Conservation (phyloP, 805 yeast genomes). For the Blastobotrys muscicola region DNA sequence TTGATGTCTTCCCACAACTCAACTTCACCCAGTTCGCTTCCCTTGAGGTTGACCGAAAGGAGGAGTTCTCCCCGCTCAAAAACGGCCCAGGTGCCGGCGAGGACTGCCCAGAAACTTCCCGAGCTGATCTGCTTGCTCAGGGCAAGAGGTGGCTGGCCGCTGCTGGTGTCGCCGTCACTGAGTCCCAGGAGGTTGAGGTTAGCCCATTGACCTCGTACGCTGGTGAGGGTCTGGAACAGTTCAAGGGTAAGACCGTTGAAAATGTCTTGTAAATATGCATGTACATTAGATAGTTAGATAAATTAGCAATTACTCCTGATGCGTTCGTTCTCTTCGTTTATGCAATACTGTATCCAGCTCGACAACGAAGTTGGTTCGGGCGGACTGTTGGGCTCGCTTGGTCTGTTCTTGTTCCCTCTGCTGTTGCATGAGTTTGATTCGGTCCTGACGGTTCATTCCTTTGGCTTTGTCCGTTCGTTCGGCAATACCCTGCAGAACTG, state of each 20-base stretch:
- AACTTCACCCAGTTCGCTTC: constrained; percentile 70
- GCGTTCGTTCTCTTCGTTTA: no score
- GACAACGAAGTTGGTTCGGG: constrained; percentile 15
- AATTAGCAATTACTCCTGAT: background rate
- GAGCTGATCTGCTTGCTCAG: constrained; percentile 50
- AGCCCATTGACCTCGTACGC: constrained; percentile 63
- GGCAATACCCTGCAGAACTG: constrained; percentile 20
- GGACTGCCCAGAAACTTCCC: constrained; percentile 81
- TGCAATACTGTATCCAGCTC: constrained; percentile 19
- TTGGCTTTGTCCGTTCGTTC: constrained; percentile 4
- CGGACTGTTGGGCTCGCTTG: constrained; percentile 6
- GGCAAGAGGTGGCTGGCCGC: constrained; percentile 64
- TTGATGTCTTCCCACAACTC: constrained; percentile 86
- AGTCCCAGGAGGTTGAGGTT: constrained; percentile 56
- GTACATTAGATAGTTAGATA: background rate
- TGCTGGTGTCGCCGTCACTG: constrained; percentile 55
- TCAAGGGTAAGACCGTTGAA: background rate
- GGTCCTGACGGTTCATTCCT: constrained; percentile 13
- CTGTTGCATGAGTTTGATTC: constrained; percentile 17
- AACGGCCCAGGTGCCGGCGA: constrained; percentile 75
- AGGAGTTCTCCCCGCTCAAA: constrained; percentile 90
- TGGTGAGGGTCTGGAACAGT: constrained; percentile 54
- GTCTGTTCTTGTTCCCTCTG: constrained; percentile 14
- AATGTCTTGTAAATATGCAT: no score
- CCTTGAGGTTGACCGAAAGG: constrained; percentile 75